Base-by-base conservation (phyloP, 1,139 yeast genomes). In the Candida sojae region DNA sequence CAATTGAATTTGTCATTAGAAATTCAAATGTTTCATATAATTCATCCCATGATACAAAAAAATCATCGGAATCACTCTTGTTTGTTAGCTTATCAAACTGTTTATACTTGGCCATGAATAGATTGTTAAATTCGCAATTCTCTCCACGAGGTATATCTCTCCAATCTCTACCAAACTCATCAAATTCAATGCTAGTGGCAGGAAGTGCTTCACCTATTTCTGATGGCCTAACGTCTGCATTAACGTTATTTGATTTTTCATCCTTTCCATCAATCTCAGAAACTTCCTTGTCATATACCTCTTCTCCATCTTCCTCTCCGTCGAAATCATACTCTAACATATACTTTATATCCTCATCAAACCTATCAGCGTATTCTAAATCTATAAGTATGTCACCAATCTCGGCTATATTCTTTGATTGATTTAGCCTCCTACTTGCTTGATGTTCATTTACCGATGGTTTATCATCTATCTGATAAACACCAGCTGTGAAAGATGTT, bases 291-390 rank as follows among this genome's bases (percentile, higher is more conserved):
- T 48, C 50, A 3, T 38, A 46, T 26, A 48, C 55, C 47, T 51
- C 29, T 6, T 21, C 26, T 53, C 65, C 36, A 12, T 33, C 12
- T 17, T 33, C 36, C 10, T 9, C 59, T 65, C 8, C 59, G 67
- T 2, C 30, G 29, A 68, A 75, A 54, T 84, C 89, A 57, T 76
- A 75, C 47, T 84, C 90, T 62, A 86, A 86, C 67, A 87, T 83
- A 58, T 86, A 87, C 48, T 79, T 71, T 21, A 86, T 79, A 62
- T 87, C 93, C 54, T 85, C 91, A 59, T 87, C 95, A 54, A 80
- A 84, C 46, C 82, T 68, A 61, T 87, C 93, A 48, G 82, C 83
- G 37, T 83, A 82, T 49, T 81, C 86, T 48, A 84, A 63, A 57
- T 82, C 84, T 17, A 77, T 70, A 48, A 83, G 61, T 10, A 84